These are phyloP conservation scores for Sphagnum contortum DNA, from an alignment of 225 moss, liverwort and hornwort species.

Conservation along the genomic window DNA sequence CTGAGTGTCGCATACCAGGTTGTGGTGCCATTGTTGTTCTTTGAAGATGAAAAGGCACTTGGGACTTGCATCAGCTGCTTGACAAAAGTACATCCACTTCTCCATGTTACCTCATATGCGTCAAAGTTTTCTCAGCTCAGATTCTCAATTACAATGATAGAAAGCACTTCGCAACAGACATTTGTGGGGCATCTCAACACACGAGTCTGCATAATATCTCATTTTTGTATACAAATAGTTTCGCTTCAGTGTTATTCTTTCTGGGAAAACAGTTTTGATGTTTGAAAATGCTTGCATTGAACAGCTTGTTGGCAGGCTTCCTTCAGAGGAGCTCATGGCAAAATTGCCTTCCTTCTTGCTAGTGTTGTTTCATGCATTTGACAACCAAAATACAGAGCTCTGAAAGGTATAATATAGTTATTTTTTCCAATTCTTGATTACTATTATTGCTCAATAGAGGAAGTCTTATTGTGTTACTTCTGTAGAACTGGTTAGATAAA, in stretches of 20 bases:
- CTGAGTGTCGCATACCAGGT: conserved; percentile 32
- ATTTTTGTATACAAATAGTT: too few relatives aligned
- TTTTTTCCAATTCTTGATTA: too few relatives aligned
- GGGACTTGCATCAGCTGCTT: conserved; percentile 83
- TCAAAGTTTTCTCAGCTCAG: too few relatives aligned
- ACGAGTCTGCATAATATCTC: too few relatives aligned
- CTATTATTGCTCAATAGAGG: too few relatives aligned
- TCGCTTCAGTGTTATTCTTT: too few relatives aligned
- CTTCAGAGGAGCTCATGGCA: conserved; percentile 59
- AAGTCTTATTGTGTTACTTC: not conserved
- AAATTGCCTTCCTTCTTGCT: conserved; percentile 82
- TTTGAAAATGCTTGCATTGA: not conserved
- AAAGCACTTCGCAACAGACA: too few relatives aligned
- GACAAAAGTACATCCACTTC: conserved; percentile 53
- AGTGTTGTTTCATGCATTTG: conserved; percentile 82
- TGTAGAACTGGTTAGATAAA: too few relatives aligned
- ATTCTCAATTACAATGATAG: too few relatives aligned
- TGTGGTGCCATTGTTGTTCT: conserved; percentile 78
- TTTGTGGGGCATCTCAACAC: too few relatives aligned
- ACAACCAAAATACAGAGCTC: conserved; percentile 85
- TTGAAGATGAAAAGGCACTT: conserved; percentile 77
- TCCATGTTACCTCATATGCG: too few relatives aligned
- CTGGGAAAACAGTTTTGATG: too few relatives aligned
- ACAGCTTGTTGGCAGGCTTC: conserved; percentile 82
- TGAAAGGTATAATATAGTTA: conserved; percentile 42